Base-by-base conservation (phyloP, 2,329 filamentous ascomycete genomes). In the Didymosphaeria variabile region DNA sequence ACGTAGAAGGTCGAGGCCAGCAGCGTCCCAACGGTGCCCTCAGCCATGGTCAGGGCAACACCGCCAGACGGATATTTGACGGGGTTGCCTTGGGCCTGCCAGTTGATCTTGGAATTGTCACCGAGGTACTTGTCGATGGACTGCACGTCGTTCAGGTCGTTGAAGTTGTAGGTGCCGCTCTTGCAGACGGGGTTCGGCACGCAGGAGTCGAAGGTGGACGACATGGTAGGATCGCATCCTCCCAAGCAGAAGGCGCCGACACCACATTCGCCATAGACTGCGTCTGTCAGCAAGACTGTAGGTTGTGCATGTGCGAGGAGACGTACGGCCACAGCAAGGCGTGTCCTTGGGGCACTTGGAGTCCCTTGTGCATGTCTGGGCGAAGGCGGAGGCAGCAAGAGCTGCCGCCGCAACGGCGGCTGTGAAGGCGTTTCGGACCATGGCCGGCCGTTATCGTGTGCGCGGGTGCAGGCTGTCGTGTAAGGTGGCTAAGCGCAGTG, bases 241-340 rank as follows among this genome's bases (percentile, higher is more conserved):
- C 95, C 95, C 21, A 99, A 87, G 75, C 95, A 99, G 86, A 91
- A 98, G 58, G 94, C 95, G 72, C 95, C 95, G 58, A 93, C 88
- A 82, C 94, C 95, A 74, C 95, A 98, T 79, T 94, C 85, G 71
- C 92, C 92, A 80, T 97, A 98, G 80, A 95, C 93, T 97, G 68
- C 34, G 55, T 56, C 19, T 58, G 64, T 77, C 69, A 75, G 73
- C 67, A 65, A 26, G 58, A 45, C 55, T 53, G 40, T 15, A 15
- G 10, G 13, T 9, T 40, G 44, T 17, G 9, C 15, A 23, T 40
- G n/a, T 21, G 31, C 17, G 23, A 32, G 31, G 34, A 10, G 26
- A 75, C 79, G 62, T 70, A 80, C 78, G 69, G 53, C 76, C 78
- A 67, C 78, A 79, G 69, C 79, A 81, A 12, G 79, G 79, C 36